These are phyloP conservation scores for Tolypocladium tundrense DNA, from an alignment of 2,329 filamentous ascomycete species.

Conservation along the genomic window DNA sequence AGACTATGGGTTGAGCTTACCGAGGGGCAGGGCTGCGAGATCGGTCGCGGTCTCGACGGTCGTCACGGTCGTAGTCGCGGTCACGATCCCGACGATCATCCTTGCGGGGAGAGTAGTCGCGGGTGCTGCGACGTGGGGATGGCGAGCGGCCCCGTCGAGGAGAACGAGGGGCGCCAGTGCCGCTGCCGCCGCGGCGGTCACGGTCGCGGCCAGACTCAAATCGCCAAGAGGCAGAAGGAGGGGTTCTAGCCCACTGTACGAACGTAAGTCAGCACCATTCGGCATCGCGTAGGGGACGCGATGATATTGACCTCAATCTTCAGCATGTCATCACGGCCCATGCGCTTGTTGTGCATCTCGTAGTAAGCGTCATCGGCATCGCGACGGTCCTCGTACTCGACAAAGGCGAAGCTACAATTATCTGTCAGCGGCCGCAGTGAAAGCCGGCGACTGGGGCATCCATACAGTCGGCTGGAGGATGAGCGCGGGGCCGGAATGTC, in stretches of 20 bases:
- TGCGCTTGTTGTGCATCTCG: conserved; percentile 99
- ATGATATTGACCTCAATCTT: conserved; percentile 78
- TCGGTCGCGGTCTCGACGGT: conserved; percentile 65
- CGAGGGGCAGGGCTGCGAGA: conserved; percentile 60
- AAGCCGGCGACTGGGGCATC: conserved; percentile 14
- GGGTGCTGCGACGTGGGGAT: conserved; percentile 64
- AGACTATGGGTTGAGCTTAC: conserved; percentile 22
- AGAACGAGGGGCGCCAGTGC: conserved; percentile 35
- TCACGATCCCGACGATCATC: conserved; percentile 72
- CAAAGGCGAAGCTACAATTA: conserved; percentile 72
- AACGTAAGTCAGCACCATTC: conserved; percentile 2
- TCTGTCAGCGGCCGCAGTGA: neutral
- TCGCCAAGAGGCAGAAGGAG: conserved; percentile 94
- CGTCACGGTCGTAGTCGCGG: conserved; percentile 54
- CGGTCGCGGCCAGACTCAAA: conserved; percentile 87
- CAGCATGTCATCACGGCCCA: conserved; percentile 86
- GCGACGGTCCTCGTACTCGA: conserved; percentile 96
- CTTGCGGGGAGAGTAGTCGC: conserved; percentile 80
- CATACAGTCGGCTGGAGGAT: conserved; percentile 89
- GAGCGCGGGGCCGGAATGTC: conserved; percentile 95
- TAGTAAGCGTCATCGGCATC: conserved; percentile 98
- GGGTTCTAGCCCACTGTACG: conserved; percentile 90
- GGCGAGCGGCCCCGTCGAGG: conserved; percentile 64
- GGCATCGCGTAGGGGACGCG: neutral
- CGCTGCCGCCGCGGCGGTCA: conserved; percentile 42